These are phyloP conservation scores for Babesia gibsoni DNA, from an alignment of 169 alveolate species.

Conservation along the genomic window DNA sequence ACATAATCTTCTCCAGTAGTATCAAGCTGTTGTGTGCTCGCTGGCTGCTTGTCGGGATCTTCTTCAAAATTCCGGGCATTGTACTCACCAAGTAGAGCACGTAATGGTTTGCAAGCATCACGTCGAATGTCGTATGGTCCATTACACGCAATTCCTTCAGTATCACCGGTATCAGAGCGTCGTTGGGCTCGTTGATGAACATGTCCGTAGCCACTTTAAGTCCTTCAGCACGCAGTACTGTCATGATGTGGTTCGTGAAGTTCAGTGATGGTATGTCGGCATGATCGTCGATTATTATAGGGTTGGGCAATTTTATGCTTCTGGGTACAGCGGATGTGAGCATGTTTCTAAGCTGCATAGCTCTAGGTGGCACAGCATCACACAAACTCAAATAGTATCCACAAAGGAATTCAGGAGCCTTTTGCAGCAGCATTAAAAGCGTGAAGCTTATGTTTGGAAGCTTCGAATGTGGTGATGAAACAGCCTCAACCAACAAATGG, in stretches of 20 bases:
- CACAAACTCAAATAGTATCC: constrained; percentile 90
- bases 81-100: constrained; percentile 72
- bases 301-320: constrained; percentile 89
- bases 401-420: constrained; percentile 95
- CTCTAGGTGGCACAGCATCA: constrained; percentile 88
- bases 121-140: constrained; percentile 44
- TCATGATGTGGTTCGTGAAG: constrained; percentile 61
- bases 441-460: constrained; percentile 74
- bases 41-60: constrained; percentile 52
- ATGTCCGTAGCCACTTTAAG: constrained; percentile 56
- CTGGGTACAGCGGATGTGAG: constrained; percentile 94
- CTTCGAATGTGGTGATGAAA: constrained; percentile 66
- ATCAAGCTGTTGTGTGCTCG: constrained; percentile 61
- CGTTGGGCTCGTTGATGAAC: constrained; percentile 48
- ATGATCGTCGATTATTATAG: constrained; percentile 84
- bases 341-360: constrained; percentile 90
- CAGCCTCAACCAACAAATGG: constrained; percentile 69
- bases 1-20: constrained; percentile 74
- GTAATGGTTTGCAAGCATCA: constrained; percentile 44
- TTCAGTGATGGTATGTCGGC: constrained; percentile 87
- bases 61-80: constrained; percentile 47
- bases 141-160: constrained; percentile 40
- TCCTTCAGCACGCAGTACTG: constrained; percentile 30
- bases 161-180: constrained; percentile 27
- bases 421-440: constrained; percentile 88